Percentiles rank a stretch among this genome's conserved stretches.
These are phyloP conservation scores for Beta macrorhiza DNA, from an alignment of 179 eudicot species.

Conservation along the genomic window DNA sequence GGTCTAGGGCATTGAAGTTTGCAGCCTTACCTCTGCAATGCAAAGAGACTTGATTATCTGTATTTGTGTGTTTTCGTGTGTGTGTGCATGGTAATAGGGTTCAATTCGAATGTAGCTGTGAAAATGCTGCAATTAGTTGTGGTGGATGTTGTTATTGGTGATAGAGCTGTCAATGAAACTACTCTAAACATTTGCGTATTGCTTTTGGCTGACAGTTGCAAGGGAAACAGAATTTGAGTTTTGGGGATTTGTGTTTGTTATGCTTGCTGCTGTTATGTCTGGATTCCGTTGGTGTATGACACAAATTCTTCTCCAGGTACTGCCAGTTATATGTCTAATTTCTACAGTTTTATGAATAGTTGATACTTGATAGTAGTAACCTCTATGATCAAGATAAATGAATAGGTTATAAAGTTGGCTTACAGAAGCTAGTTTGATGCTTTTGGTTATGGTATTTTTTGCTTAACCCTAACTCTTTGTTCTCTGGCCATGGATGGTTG, in stretches of 20 bases:
- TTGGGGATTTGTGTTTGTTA: conserved; percentile 96
- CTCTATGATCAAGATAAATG: not conserved
- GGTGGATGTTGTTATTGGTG: conserved; percentile 8
- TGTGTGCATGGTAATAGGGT: conserved; percentile 1
- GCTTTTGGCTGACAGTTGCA: conserved; percentile 55
- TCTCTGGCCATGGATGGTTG: conserved; percentile 28
- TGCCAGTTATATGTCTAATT: conserved; percentile 14
- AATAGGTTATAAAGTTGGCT: not conserved
- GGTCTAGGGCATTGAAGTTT: not conserved
- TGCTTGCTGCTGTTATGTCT: conserved; percentile 99
- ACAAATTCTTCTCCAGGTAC: conserved; percentile 98
- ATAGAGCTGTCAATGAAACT: not conserved
- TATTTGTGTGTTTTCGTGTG: not conserved
- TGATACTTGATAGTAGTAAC: not conserved
- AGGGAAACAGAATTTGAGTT: conserved; percentile 93
- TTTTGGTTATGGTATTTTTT: conserved; percentile 9
- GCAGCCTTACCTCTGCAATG: conserved; percentile 21
- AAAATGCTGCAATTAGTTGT: not conserved
- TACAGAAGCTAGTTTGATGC: conserved; percentile 4
- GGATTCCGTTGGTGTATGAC: conserved; percentile 99
- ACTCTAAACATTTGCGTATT: conserved; percentile 6
- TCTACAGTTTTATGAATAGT: not conserved
- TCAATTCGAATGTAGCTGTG: not conserved
- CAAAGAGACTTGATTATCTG: not conserved
- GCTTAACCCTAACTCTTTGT: conserved; percentile 21